Conservation (phyloP, 2,329 filamentous ascomycete species). For the Diaporthe velutina region DNA sequence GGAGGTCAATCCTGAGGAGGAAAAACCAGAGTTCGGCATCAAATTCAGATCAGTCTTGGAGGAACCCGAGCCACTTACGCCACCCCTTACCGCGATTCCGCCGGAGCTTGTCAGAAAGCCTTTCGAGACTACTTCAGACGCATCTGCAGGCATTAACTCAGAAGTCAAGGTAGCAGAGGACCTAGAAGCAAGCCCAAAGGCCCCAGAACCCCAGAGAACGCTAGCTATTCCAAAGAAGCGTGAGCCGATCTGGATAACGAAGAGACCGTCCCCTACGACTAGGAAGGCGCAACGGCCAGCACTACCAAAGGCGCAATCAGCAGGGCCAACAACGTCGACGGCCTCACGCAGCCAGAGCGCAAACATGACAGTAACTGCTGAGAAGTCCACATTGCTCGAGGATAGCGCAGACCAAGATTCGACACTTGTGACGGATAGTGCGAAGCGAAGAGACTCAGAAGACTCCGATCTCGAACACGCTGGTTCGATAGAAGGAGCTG, state of each 20-base stretch:
- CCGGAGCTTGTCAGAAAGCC: neutral
- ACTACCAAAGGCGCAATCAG: neutral
- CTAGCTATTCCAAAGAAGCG: slow-evolving; percentile 6
- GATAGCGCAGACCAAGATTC: neutral
- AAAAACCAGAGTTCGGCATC: slow-evolving; percentile 4
- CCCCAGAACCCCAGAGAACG: neutral
- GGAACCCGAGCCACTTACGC: slow-evolving; percentile 33
- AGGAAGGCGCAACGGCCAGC: slow-evolving; percentile 18
- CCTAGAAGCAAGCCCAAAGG: neutral
- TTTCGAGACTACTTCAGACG: neutral
- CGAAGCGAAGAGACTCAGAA: neutral
- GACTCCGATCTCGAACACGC: slow-evolving; percentile 4
- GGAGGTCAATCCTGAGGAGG: neutral
- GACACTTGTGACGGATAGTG: neutral
- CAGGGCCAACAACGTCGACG: neutral
- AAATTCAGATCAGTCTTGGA: slow-evolving; percentile 33
- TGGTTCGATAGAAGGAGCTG: slow-evolving; percentile 36
- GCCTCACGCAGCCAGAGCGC: neutral
- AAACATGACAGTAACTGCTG: neutral
- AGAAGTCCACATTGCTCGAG: neutral
- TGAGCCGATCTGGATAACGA: slow-evolving; percentile 27
- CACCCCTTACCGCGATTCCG: slow-evolving; percentile 33
- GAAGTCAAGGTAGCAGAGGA: neutral
- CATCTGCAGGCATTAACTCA: neutral
- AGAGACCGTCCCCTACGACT: slow-evolving; percentile 2